Conservation (phyloP, 495 filamentous ascomycete species). For the Aspergillus cavernicola region DNA sequence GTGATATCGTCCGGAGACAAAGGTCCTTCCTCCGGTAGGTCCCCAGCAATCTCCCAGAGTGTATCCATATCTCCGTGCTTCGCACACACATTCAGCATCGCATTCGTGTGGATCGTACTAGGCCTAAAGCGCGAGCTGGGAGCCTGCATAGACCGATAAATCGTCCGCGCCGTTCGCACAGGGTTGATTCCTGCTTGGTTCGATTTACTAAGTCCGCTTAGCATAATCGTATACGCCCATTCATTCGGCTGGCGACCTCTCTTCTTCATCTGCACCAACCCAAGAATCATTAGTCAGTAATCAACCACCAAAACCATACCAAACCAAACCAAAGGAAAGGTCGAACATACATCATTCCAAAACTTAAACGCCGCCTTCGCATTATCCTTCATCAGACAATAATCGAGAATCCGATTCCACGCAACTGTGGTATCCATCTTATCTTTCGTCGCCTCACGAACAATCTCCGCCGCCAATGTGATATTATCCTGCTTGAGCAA, state of each 20-base stretch:
- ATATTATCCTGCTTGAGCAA: constrained; percentile 51
- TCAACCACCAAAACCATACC: neutral
- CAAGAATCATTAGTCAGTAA: constrained; percentile 10
- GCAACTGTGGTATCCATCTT: constrained; percentile 59
- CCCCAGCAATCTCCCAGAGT: constrained; percentile 64
- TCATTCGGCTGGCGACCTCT: constrained; percentile 67
- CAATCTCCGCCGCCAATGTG: constrained; percentile 60
- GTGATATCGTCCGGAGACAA: constrained; percentile 64
- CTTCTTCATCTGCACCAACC: constrained; percentile 80
- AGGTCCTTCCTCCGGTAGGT: constrained; percentile 57
- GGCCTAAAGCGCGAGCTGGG: constrained; percentile 56
- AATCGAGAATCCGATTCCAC: constrained; percentile 68
- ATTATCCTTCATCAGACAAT: constrained; percentile 55
- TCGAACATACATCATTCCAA: constrained; percentile 69
- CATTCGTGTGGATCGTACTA: constrained; percentile 79
- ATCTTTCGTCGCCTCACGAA: constrained; percentile 60
- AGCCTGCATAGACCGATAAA: constrained; percentile 69
- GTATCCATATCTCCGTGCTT: constrained; percentile 66
- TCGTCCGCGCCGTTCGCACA: constrained; percentile 56
- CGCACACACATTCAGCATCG: constrained; percentile 75
- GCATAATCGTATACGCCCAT: constrained; percentile 76
- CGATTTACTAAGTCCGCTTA: constrained; percentile 64
- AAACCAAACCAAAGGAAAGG: neutral
- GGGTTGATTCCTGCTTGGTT: constrained; percentile 41
- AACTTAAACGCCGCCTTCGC: constrained; percentile 64